phyloP scores from a whole-genome alignment of 371 early-diverging fungal species.

The Mucor mucedo region DNA sequence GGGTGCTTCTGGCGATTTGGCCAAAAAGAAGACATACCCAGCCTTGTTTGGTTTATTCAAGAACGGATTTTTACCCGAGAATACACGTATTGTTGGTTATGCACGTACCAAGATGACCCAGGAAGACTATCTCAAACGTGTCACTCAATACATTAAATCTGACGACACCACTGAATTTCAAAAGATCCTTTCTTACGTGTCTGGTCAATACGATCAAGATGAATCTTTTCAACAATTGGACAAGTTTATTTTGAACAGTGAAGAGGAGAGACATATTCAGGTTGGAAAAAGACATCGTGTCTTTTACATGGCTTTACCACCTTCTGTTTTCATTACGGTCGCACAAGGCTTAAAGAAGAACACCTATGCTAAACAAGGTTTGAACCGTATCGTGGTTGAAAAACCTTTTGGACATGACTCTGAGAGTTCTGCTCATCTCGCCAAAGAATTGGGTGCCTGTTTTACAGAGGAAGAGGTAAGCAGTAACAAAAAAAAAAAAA shows the following conservation, averaged over 20 bases:
- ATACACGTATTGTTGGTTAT: slow-evolving; percentile 90
- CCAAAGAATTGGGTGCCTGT: slow-evolving; percentile 69
- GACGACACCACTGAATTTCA: slow-evolving; percentile 65
- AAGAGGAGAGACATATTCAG: slow-evolving; percentile 36
- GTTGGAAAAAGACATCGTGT: slow-evolving; percentile 54
- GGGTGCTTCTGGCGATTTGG: slow-evolving; percentile 93
- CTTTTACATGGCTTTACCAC: slow-evolving; percentile 97
- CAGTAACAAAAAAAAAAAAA: background rate
- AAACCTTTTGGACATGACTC: slow-evolving; percentile 98
- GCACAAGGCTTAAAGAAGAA: slow-evolving; percentile 78
- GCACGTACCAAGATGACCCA: slow-evolving; percentile 86
- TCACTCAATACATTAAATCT: slow-evolving; percentile 80
- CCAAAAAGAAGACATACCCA: slow-evolving; percentile 98
- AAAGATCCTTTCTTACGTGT: slow-evolving; percentile 76
- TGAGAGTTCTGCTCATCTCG: slow-evolving; percentile 76
- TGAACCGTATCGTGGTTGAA: slow-evolving; percentile 91
- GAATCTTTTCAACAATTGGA: slow-evolving; percentile 74
- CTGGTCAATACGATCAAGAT: slow-evolving; percentile 90
- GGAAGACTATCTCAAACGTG: slow-evolving; percentile 80
- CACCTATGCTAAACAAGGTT: slow-evolving; percentile 65
- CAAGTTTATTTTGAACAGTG: slow-evolving; percentile 59
- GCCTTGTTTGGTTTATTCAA: slow-evolving; percentile 88
- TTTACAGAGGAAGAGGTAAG: slow-evolving; percentile 83
- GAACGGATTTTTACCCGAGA: slow-evolving; percentile 76
- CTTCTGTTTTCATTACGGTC: slow-evolving; percentile 90